Evolutionary conservation across 1,284 basidiomycete genomes (phyloP), one percentile per base, ranked within the genome.

Genomic region (Phaffia rhodozyma): DNA sequence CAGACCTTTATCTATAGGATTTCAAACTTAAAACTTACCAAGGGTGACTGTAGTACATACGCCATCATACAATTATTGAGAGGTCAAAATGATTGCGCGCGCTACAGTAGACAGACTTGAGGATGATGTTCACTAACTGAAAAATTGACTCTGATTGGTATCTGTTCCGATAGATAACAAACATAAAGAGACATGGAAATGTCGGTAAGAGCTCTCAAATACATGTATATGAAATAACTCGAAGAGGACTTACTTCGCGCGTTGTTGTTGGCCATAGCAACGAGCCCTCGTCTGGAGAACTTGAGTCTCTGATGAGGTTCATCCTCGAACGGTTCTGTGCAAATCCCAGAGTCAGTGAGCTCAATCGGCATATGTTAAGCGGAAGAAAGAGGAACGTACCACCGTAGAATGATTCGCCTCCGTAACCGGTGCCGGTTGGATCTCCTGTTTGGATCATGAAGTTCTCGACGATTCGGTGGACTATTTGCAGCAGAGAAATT

Each of bases 381-480:
- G 23, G 49, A 5, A 43, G 21, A 49, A 25, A n/a, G 47, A 48
- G 5, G 27, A 32, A 73, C 82, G 55, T 62, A 87, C 88, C 87
- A 75, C 90, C 91, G 68, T 88, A 93, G 72, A 91, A 86, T 0
- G 89, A 91, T 73, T 92, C 91, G 68, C 93, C 93, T 3, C 93
- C 92, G 4, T 77, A 83, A 0, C 94, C 94, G 0, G 89, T 92
- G 0, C 91, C 91, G 0, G 91, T 92, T 64, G 83, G 86, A 72
- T 97, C 94, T n/a, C 94, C 94, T 1, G 91, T 91, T 74, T 97
- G 94, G 2, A 96, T 85, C 58, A 96, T 83, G 73, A 97, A 97
- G 34, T 83, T 82, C 1, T 91, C 87, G 3, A 93, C 85, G 57
- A 93, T 79, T 18, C 55, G 59, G 29, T 61, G 53, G 27, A 59